Evolutionary conservation across 352 stramenopile species (phyloP).

Genomic region (Phytopythium boreale): DNA sequence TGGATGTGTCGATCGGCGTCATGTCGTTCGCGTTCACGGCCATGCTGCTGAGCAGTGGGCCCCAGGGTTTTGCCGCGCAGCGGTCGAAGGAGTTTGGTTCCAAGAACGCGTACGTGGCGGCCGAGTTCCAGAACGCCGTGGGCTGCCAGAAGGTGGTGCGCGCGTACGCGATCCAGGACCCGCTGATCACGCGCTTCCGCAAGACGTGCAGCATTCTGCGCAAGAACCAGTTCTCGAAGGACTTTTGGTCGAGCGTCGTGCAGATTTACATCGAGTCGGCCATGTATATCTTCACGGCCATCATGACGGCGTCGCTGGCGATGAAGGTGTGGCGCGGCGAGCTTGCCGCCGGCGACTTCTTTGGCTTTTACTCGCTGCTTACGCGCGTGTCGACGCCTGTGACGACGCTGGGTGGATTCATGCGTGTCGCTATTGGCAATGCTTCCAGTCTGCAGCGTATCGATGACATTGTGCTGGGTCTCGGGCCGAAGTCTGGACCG

Average conservation of each 20-base stretch:
- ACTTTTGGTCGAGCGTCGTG: conserved; percentile 88
- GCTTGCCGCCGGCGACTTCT: conserved; percentile 77
- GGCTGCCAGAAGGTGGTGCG: conserved; percentile 86
- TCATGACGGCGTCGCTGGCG: conserved; percentile 80
- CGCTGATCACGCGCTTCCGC: conserved; percentile 68
- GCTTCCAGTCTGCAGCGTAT: conserved; percentile 84
- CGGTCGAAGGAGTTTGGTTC: conserved; percentile 85
- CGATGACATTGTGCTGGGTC: conserved; percentile 78
- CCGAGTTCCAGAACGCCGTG: conserved; percentile 86
- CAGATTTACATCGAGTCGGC: conserved; percentile 90
- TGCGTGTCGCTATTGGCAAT: conserved; percentile 88
- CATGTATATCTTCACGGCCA: conserved; percentile 89
- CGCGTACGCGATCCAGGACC: conserved; percentile 81
- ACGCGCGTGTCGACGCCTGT: conserved; percentile 80
- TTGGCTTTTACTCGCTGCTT: conserved; percentile 78
- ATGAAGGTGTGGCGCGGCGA: conserved; percentile 83
- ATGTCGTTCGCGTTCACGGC: conserved; percentile 84
- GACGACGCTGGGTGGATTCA: conserved; percentile 82
- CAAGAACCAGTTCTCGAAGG: conserved; percentile 87
- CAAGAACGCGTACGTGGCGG: conserved; percentile 84
- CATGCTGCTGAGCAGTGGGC: conserved; percentile 75
- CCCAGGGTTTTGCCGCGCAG: conserved; percentile 78
- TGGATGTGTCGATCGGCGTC: conserved; percentile 78
- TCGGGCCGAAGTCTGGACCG: conserved; percentile 29
- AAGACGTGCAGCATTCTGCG: conserved; percentile 59